Percentiles rank a stretch among this genome's conserved stretches.
Conservation (phyloP, 75 land plant species). For the Cupressus sempervirens region DNA sequence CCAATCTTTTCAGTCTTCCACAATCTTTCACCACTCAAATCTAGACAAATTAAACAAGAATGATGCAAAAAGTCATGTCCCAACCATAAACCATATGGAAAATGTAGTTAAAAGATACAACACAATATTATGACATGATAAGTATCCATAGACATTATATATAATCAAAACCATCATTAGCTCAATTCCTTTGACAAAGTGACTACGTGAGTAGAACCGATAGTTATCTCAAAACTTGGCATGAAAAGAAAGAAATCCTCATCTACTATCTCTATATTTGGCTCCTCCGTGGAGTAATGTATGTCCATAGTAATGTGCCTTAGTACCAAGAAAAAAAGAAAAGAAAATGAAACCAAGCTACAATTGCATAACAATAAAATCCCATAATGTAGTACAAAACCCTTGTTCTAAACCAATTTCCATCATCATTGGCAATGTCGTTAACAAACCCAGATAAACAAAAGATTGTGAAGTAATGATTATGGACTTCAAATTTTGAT, state of each 20-base stretch:
- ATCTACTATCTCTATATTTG: too few species aligned
- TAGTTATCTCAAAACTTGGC: too few species aligned
- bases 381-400: slow-evolving; percentile 78
- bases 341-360: slow-evolving; percentile 96
- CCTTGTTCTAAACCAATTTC: slow-evolving; percentile 96
- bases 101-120: slow-evolving; percentile 73
- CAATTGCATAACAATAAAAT: slow-evolving; percentile 92
- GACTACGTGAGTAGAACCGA: too few species aligned
- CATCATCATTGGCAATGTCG: slow-evolving; percentile 94
- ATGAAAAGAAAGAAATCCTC: too few species aligned
- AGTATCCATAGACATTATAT: slow-evolving; percentile 71
- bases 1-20: too few species aligned
- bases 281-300: slow-evolving; percentile 96
- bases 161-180: too few species aligned
- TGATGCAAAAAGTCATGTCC: slow-evolving; percentile 95
- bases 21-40: too few species aligned
- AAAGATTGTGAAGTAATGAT: slow-evolving; percentile 89
- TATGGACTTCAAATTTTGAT: too few species aligned
- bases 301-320: slow-evolving; percentile 89
- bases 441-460: slow-evolving; percentile 87
- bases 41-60: slow-evolving; percentile 96
- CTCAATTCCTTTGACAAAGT: too few species aligned
- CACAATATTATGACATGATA: slow-evolving; percentile 47
- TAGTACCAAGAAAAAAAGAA: slow-evolving; percentile 97
- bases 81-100: slow-evolving; percentile 97